Percentiles rank a stretch among this genome's conserved stretches.
Evolutionary conservation across 2,329 filamentous ascomycete genomes (phyloP).

Genomic region (Xylariaceae sp.): DNA sequence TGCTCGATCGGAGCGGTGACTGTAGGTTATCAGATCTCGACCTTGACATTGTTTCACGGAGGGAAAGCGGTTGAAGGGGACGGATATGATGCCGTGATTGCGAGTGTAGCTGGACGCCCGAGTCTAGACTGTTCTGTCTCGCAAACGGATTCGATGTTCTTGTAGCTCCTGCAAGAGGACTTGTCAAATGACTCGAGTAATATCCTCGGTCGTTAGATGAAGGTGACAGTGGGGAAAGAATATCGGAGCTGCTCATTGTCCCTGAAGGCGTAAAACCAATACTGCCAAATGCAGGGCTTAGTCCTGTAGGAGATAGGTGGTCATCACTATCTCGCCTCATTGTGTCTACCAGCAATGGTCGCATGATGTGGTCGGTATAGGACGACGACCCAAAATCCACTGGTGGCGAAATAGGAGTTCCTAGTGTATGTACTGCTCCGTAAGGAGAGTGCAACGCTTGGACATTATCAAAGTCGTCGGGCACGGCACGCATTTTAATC

Average conservation of each 20-base stretch:
- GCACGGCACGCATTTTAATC: conserved; percentile 74
- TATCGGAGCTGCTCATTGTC: conserved; percentile 57
- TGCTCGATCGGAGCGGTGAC: conserved; percentile 63
- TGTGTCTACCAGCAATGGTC: conserved; percentile 71
- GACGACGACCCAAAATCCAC: conserved; percentile 55
- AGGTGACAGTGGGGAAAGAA: conserved; percentile 63
- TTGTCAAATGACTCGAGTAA: conserved; percentile 55
- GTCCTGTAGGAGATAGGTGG: conserved; percentile 69
- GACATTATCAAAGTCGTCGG: conserved; percentile 73
- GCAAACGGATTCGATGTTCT: conserved; percentile 60
- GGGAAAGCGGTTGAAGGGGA: conserved; percentile 62
- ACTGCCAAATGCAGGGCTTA: conserved; percentile 70
- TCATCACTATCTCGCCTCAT: conserved; percentile 68
- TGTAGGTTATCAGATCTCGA: conserved; percentile 64
- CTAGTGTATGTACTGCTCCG: conserved; percentile 62
- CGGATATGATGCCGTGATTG: conserved; percentile 55
- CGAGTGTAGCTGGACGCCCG: conserved; percentile 52
- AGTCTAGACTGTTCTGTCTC: conserved; percentile 54
- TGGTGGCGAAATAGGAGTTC: conserved; percentile 54
- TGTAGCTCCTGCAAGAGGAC: conserved; percentile 53
- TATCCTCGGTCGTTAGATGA: conserved; percentile 61
- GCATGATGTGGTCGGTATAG: conserved; percentile 67
- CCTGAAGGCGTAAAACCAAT: conserved; percentile 67
- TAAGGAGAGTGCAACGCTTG: conserved; percentile 72
- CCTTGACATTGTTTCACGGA: conserved; percentile 62